Evolutionary conservation across 108 stramenopile species (phyloP).

Genomic region (Nitzschia sp.): DNA sequence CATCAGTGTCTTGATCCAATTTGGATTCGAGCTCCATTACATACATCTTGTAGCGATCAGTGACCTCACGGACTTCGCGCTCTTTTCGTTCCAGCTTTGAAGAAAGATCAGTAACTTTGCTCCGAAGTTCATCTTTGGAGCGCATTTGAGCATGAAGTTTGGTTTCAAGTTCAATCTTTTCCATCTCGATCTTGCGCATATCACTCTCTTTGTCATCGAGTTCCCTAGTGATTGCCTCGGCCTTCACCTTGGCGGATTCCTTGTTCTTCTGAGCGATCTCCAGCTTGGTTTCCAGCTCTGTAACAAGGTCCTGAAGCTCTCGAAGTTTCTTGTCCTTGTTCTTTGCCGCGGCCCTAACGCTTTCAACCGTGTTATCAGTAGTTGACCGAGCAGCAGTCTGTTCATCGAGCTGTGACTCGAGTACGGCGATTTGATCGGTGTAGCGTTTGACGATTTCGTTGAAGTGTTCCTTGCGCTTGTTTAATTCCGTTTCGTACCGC

Average conservation of each 20-base stretch:
- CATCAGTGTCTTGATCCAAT: constrained; percentile 38
- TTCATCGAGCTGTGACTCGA: constrained; percentile 32
- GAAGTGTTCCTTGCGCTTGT: constrained; percentile 37
- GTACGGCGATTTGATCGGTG: constrained; percentile 27
- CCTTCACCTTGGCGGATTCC: constrained; percentile 28
- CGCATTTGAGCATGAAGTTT: constrained; percentile 31
- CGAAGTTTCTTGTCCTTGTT: constrained; percentile 33
- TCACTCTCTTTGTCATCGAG: constrained; percentile 38
- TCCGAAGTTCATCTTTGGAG: constrained; percentile 30
- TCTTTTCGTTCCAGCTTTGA: constrained; percentile 49
- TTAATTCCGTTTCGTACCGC: constrained; percentile 33
- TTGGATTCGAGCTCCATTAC: constrained; percentile 40
- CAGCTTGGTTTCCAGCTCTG: constrained; percentile 31
- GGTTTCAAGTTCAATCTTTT: constrained; percentile 41
- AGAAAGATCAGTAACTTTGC: constrained; percentile 35
- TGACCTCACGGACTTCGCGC: constrained; percentile 38
- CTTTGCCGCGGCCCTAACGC: constrained; percentile 17
- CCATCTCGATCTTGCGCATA: constrained; percentile 31
- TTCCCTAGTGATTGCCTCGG: constrained; percentile 31
- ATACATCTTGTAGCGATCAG: constrained; percentile 44
- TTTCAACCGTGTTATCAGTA: constrained; percentile 23
- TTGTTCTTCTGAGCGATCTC: constrained; percentile 32
- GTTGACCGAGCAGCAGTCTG: constrained; percentile 21
- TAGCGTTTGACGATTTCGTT: constrained; percentile 25
- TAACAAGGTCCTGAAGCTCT: constrained; percentile 24